Conservation (phyloP, 768 basidiomycete species). For the Crassisporium funariophilum region DNA sequence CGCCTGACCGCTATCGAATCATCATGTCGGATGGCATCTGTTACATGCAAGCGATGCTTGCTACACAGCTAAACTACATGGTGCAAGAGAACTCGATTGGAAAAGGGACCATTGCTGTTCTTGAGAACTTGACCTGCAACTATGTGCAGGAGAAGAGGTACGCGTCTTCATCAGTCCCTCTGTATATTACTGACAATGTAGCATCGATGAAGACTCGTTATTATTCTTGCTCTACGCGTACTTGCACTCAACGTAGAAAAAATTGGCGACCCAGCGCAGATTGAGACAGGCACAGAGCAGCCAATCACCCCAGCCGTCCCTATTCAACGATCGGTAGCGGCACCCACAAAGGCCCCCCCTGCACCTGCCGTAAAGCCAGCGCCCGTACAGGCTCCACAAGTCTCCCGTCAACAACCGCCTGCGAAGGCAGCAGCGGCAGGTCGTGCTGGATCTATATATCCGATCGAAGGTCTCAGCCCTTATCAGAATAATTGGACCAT, state of each 20-base stretch:
- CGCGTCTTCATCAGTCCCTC: slow-evolving; percentile 24
- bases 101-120: slow-evolving; percentile 67
- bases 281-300: slow-evolving; percentile 30
- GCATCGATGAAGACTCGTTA: slow-evolving; percentile 63
- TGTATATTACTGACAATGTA: slow-evolving; percentile 3
- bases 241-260: slow-evolving; percentile 60
- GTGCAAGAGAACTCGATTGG: slow-evolving; percentile 63
- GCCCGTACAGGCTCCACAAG: slow-evolving; percentile 15
- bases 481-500: slow-evolving; percentile 99
- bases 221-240: slow-evolving; percentile 69
- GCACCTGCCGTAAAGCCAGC: slow-evolving; percentile 12
- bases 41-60: slow-evolving; percentile 93
- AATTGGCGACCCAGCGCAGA: slow-evolving; percentile 61
- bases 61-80: slow-evolving; percentile 83
- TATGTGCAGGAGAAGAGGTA: slow-evolving; percentile 84
- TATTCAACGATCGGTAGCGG: slow-evolving; percentile 14
- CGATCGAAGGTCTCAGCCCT: slow-evolving; percentile 93
- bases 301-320: slow-evolving; percentile 30
- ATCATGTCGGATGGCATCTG: slow-evolving; percentile 89
- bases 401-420: slow-evolving; percentile 21
- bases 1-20: slow-evolving; percentile 67
- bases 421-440: slow-evolving; percentile 21
- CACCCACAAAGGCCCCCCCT: slow-evolving; percentile 26
- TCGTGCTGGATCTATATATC: slow-evolving; percentile 50
- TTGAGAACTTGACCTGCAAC: slow-evolving; percentile 82